Evolutionary conservation across 352 stramenopile genomes (phyloP), one percentile per base, ranked within the genome.

Genomic region (Peronospora farinosa): DNA sequence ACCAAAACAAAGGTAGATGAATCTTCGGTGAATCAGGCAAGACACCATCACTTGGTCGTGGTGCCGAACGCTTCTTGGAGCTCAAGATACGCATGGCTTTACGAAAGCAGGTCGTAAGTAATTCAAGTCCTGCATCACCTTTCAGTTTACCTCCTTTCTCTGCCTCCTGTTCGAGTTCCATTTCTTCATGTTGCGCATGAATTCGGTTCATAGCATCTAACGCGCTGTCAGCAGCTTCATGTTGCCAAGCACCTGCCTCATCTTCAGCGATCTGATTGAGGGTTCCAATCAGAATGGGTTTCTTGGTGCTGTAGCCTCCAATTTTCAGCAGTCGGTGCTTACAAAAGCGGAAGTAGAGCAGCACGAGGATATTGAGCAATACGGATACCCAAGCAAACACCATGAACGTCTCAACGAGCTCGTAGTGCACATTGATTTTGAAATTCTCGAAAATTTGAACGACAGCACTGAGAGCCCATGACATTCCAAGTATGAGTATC

Each of bases 401-500:
- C 28, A 65, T 6, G 10, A 78, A 64, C 9, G 37, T 54, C 25
- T 59, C 56, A 37, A 75, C 58, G n/a, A 78, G 46, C 21, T 70
- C 63, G 8, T 60, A 60, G 0, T 40, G 47, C 15, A 57, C 7
- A 1, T 69, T 21, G 8, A 57, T 27, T n/a, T 61, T 35, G 1
- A 57, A 36, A 2, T 57, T 16, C 28, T 57, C 10, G 16, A 73
- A 35, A 15, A 74, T 40, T 23, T 9, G 23, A 11, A 63, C 46
- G 1, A 59, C 32, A 0, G 44, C 53, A 7, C 63, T 57, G 40
- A 84, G 51, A 0, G 51, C 60, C 67, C 71, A 85, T 0, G 63
- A 64, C 27, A 78, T 60, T 4, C 47, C 46, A 7, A 85, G 50
- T 10, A 85, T 57, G 8, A 85, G 21, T 21, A 81, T 17, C 74